Base-by-base conservation (phyloP, 305 asterid species). In the Fraxinus albicans region DNA sequence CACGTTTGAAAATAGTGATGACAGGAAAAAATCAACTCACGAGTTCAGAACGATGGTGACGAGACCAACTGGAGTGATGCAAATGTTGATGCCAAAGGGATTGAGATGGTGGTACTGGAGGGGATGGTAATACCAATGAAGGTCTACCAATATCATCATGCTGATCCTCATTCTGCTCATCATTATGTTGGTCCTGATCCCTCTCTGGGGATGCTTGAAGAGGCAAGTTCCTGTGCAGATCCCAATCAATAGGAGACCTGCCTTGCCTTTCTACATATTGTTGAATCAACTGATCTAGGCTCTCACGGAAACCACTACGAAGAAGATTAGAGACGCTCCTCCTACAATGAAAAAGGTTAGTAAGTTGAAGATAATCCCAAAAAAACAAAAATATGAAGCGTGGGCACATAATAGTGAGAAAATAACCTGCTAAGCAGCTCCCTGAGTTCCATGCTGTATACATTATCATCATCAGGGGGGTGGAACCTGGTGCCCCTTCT, bases 321-420 rank as follows among this genome's bases (percentile, higher is more conserved):
- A 95, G 98, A 84, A 95, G 95, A 87, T 90, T 95, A 4, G 99
- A 96, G 82, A 96, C 99, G n/a, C 98, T 94, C 89, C 99, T 94
- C 97, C 99, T 96, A 87, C 35, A 86, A 83, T 77, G 85, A 29
- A 44, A 77, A 69, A 80, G 55, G 77, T 73, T 17, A 81, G 53
- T 42, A 82, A 76, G 84, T 70, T 19, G 65, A 75, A 53, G 33
- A 76, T 83, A 81, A 79, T 6, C 77, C 58, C 35, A 10, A 73
- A 53, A 47, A 79, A 5, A 79, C 40, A 79, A 5, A 74, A 23
- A 55, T 17, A 8, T 70, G 27, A 76, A 80, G 69, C 31, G 10
- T 3, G 67, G 81, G 77, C 77, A 33, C 21, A 53, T 29, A 80
- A 42, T 19, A 36, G 60, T 60, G 7, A 80, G 29, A 75, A 29